These are phyloP conservation scores for Apiospora sp. DNA, from an alignment of 2,329 filamentous ascomycete species.

Conservation along the genomic window DNA sequence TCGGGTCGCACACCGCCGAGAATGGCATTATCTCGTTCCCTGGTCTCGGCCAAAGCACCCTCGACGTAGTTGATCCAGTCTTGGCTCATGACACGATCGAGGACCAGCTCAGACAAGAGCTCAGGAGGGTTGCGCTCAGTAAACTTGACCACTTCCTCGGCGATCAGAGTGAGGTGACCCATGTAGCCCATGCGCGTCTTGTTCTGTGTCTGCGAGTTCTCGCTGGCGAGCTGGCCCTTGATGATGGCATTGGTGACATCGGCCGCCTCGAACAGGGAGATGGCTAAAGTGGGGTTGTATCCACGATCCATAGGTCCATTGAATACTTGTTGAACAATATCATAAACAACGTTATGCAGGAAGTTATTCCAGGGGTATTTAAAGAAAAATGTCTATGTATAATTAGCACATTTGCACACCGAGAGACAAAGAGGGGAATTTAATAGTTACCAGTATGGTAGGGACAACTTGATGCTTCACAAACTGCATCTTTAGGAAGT, in stretches of 20 bases:
- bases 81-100: slow-evolving; percentile 87
- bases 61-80: slow-evolving; percentile 97
- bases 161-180: slow-evolving; percentile 93
- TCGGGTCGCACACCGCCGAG: slow-evolving; percentile 94
- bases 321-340: slow-evolving; percentile 98
- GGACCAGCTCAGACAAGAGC: slow-evolving; percentile 80
- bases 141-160: slow-evolving; percentile 98
- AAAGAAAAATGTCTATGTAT: slow-evolving; percentile 88
- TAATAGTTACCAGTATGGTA: slow-evolving; percentile 81
- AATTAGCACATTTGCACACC: slow-evolving; percentile 30
- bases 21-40: slow-evolving; percentile 97
- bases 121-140: slow-evolving; percentile 93
- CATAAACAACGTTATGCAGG: slow-evolving; percentile 97
- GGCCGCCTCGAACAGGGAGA: slow-evolving; percentile 91
- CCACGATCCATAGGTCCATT: slow-evolving; percentile 98
- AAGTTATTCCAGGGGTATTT: slow-evolving; percentile 99
- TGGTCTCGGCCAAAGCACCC: slow-evolving; percentile 88
- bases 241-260: slow-evolving; percentile 92
- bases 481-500: slow-evolving; percentile 95
- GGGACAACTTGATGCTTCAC: slow-evolving; percentile 94
- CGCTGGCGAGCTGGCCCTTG: slow-evolving; percentile 85
- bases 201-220: slow-evolving; percentile 81
- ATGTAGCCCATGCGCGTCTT: slow-evolving; percentile 97
- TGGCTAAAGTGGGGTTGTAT: slow-evolving; percentile 87
- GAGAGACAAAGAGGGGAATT: not conserved